Percentiles rank a stretch among this genome's conserved stretches.
Conservation (phyloP, 805 yeast species). For the Barnettozyma salicaria region DNA sequence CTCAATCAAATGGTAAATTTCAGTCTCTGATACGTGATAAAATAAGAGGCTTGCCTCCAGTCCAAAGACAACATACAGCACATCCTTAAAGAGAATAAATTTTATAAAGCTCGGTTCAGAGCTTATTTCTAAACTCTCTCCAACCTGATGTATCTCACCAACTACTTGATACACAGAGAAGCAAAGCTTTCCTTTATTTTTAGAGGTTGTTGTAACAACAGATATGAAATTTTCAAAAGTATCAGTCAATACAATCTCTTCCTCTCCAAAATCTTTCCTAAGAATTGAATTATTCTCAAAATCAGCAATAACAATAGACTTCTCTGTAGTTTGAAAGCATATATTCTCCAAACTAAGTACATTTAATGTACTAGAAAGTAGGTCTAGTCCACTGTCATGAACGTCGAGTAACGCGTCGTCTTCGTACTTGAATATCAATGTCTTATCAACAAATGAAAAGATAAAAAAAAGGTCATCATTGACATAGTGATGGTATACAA, state of each 20-base stretch:
- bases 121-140: constrained; percentile 1
- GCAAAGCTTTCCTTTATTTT: not conserved
- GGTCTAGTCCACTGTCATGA: constrained; percentile 17
- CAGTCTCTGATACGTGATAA: constrained; percentile 4
- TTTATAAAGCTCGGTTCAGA: constrained; percentile 17
- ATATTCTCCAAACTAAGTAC: constrained; percentile 12
- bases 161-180: constrained; percentile 6
- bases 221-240: constrained; percentile 14
- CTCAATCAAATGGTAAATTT: not conserved
- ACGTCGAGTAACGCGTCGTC: constrained; percentile 26
- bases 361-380: constrained; percentile 14
- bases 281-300: constrained; percentile 12
- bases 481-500: constrained; percentile 14
- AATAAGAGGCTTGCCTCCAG: constrained; percentile 1
- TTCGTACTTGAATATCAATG: constrained; percentile 32
- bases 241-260: constrained; percentile 18
- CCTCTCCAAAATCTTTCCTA: constrained; percentile 5
- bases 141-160: constrained; percentile 11
- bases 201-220: constrained; percentile 9
- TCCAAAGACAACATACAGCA: constrained; percentile 13
- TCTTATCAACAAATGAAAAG: constrained; percentile 35
- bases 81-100: constrained; percentile 9
- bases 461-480: constrained; percentile 26
- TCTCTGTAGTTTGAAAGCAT: constrained; percentile 24
- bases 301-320: constrained; percentile 18